A percentile compares a stretch with the other conserved stretches of the same genome.
phyloP scores from a whole-genome alignment of 2,329 filamentous ascomycete species.

The Fonsecaea monophora region DNA sequence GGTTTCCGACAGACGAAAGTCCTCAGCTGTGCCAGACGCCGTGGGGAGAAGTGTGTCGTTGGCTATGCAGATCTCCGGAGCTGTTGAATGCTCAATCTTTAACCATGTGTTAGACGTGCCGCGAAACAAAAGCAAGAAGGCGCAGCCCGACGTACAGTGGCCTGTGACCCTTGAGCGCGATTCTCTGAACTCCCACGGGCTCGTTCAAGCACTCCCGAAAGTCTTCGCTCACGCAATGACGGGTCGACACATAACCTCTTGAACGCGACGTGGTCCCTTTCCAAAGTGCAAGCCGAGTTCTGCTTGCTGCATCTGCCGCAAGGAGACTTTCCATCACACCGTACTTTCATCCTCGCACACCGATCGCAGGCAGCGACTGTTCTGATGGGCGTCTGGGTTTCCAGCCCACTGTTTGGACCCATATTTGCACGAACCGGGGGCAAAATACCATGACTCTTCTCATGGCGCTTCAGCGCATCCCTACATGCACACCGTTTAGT shows the following conservation, averaged over 20 bases:
- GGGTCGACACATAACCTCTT: not conserved
- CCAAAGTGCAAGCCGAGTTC: not conserved
- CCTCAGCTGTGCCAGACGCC: not conserved
- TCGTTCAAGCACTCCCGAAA: not conserved
- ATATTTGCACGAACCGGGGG: not conserved
- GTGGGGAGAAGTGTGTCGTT: not conserved
- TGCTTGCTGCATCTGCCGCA: conserved; percentile 9
- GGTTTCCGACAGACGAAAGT: not conserved
- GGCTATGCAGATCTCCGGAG: not conserved
- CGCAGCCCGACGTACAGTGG: not conserved
- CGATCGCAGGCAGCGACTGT: conserved; percentile 7
- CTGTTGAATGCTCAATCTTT: not conserved
- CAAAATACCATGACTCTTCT: not conserved
- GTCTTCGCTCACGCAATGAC: not conserved
- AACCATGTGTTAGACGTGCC: not conserved
- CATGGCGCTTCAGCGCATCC: not conserved
- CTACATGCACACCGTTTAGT: not conserved
- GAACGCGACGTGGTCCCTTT: not conserved
- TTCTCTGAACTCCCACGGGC: not conserved
- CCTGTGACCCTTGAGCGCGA: not conserved
- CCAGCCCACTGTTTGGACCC: not conserved
- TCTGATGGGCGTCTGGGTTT: not conserved
- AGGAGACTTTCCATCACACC: conserved; percentile 13
- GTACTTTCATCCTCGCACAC: conserved; percentile 13
- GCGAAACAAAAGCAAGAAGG: not conserved